Conservation (phyloP, 306 rosid species). For the Acacia crassicarpa region DNA sequence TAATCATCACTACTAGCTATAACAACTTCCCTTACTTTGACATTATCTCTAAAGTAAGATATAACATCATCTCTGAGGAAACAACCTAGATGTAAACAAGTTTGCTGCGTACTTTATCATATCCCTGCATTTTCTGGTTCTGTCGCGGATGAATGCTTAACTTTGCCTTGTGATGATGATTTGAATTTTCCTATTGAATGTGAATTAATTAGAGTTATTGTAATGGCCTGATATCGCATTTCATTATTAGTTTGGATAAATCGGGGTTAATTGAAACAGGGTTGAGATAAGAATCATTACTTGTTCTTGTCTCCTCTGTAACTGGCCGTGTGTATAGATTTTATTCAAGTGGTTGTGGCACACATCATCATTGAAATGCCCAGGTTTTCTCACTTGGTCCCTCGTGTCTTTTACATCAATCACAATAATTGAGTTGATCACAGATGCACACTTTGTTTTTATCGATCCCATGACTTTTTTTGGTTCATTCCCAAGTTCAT, state of each 20-base stretch:
- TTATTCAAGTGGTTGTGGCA: constrained; percentile 18
- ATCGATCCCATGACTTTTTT: background rate
- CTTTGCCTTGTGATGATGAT: constrained; percentile 29
- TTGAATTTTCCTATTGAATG: background rate
- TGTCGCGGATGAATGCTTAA: constrained; percentile 5
- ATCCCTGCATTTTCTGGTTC: constrained; percentile 18
- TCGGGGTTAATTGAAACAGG: constrained; percentile 12
- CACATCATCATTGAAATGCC: constrained; percentile 32
- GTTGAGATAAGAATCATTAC: constrained; percentile 12
- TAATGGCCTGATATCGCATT: background rate
- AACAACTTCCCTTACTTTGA: constrained; percentile 1
- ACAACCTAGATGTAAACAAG: constrained; percentile 9
- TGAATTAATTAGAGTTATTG: constrained; percentile 5
- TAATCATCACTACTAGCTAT: constrained; percentile 19
- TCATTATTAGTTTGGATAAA: constrained; percentile 24
- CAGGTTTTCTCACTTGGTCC: constrained; percentile 28
- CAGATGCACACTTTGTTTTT: background rate
- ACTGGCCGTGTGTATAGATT: constrained; percentile 9
- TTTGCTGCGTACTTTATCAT: background rate
- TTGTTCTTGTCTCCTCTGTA: constrained; percentile 29
- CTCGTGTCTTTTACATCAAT: background rate
- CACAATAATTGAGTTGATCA: background rate
- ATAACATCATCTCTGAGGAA: background rate
- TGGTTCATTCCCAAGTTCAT: background rate
- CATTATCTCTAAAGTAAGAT: background rate